Base-by-base conservation (phyloP, 768 basidiomycete species). In the Sistotremastrum niveocremeum region DNA sequence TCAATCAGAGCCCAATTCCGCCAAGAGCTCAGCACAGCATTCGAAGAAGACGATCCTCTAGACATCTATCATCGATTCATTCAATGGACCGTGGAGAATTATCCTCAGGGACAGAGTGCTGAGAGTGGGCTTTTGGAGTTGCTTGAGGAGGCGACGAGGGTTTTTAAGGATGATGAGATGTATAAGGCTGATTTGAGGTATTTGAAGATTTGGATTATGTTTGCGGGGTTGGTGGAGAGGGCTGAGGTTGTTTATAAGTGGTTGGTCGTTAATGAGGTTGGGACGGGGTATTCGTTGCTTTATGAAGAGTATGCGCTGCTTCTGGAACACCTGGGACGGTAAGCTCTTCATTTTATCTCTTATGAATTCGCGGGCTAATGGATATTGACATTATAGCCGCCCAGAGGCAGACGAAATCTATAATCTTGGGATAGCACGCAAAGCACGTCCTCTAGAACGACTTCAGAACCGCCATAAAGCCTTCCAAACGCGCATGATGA, bases 241-340 rank as follows among this genome's bases (percentile, higher is more conserved):
- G 68, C 81, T 3, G 69, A 72, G 11, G 74, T 91, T 60, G 72
- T 88, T 52, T 97, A 87, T 63, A 74, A 78, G 52, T 98, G 91
- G 64, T 63, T 97, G 59, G 70, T 95, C 52, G 81, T 81, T 4
- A 91, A 90, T 55, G 89, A 95, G 54, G 84, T 98, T 52, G 95
- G 90, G 32, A 73, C 72, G 34, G 73, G 79, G 34, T 77, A 81
- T 56, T 81, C 86, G 1, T 65, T 82, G 39, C 65, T 95, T 41
- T 99, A 95, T 56, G 89, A 94, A 60, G 90, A 94, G 54, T 97
- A 90, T 61, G 90, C 94, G 2, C 64, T 70, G 35, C 68, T 80
- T 3, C 68, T 94, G 46, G 91, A 97, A 64, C 65, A 69, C 39
- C 72, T 73, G 37, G 81, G 83, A 54, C 75, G 77, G 94, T 94